These are phyloP conservation scores for Ogataea paraovalis DNA, from an alignment of 805 yeast species.

Conservation along the genomic window DNA sequence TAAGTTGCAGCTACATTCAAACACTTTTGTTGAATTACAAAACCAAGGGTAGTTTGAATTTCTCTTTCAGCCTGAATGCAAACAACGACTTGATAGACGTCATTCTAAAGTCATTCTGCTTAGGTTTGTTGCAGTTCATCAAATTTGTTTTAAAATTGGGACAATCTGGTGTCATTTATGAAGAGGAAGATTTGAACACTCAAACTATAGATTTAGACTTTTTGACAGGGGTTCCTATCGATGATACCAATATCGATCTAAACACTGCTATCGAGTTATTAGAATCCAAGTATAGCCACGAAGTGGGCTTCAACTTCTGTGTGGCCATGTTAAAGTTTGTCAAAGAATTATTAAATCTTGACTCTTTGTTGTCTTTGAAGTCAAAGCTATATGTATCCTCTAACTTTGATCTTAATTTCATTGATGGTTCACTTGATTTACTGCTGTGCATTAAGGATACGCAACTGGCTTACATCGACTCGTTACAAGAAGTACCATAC, in stretches of 20 bases:
- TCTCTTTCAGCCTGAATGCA: conserved; percentile 5
- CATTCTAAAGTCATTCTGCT: conserved; percentile 46
- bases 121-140: conserved; percentile 53
- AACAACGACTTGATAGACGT: conserved; percentile 39
- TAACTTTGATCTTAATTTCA: conserved; percentile 3
- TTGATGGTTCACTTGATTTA: conserved; percentile 5
- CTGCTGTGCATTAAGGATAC: conserved; percentile 4
- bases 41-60: conserved; percentile 5
- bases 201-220: conserved; percentile 53
- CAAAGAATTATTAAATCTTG: conserved; percentile 4
- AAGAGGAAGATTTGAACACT: conserved; percentile 72
- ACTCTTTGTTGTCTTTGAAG: conserved; percentile 5
- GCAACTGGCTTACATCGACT: conserved; percentile 14
- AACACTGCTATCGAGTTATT: conserved; percentile 32
- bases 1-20: conserved; percentile 66
- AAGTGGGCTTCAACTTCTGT: conserved; percentile 9
- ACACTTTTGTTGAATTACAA: conserved; percentile 15
- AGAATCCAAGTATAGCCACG: conserved; percentile 19
- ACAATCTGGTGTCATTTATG: conserved; percentile 55
- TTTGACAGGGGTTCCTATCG: conserved; percentile 22
- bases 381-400: conserved; percentile 7
- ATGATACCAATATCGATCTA: conserved; percentile 26
- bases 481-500: conserved; percentile 28
- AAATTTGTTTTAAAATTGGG: conserved; percentile 45
- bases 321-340: conserved; percentile 14